Base-by-base conservation (phyloP, 108 stramenopile species). In the Cyclostephanos tholiformis region DNA sequence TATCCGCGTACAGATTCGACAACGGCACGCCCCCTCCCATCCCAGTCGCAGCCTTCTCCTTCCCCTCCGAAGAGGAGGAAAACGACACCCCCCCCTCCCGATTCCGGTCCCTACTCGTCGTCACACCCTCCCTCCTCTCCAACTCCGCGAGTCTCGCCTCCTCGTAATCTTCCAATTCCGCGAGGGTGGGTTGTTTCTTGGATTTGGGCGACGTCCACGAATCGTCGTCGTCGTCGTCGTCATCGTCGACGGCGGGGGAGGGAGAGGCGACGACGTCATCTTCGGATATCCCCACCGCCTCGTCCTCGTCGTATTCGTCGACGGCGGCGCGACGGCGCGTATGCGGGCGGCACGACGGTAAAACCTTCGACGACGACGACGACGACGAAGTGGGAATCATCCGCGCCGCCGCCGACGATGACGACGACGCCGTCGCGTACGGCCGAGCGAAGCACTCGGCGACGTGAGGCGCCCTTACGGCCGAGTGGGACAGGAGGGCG, bases 151-250 rank as follows among this genome's bases (percentile, higher is more conserved):
- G 58, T 7, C 58, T 23, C 26, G 72, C 72, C 63, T 74, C 72
- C 58, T 65, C 64, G 23, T 32, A 14, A 41, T 65, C 64, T 58
- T 65, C 64, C 29, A 29, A 38, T 48, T 74, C 64, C 26, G 63
- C 32, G 64, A 74, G 72, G 1, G 72, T 63, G 8, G 46, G 38
- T 32, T 65, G 63, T 25, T 53, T 64, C 39, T 63, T 65, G 25
- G 29, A 29, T 9, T 29, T 72, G 29, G 71, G 16, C 29, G 60
- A 63, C 64, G 64, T 48, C 43, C 20, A 26, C 6, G 19, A 20
- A 20, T 39, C 64, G 14, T 16, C 22, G 46, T 46, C 16, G 64
- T 25, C 64, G 44, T 38, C 64, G 43, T 43, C 41, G 46, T 46
- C 46, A 6, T 26, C 39, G 64, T 26, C 64, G 44, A 2, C 13